A percentile compares a stretch with the other conserved stretches of the same genome.
Evolutionary conservation across 768 basidiomycete species (phyloP).

Genomic region (Amylocystis lapponica): DNA sequence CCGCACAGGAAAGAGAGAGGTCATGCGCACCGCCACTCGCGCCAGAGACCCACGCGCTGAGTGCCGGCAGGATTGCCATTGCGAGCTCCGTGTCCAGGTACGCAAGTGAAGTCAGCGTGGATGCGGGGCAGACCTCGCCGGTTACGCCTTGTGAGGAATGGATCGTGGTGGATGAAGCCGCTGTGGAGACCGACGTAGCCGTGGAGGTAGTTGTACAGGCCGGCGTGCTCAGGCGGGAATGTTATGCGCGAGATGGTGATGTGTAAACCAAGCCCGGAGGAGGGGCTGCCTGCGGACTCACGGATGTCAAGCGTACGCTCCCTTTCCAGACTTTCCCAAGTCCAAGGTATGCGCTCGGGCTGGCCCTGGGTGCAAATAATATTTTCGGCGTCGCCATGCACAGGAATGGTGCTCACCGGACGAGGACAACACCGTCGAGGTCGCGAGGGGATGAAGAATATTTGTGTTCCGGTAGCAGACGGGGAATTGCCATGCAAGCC

Average conservation of each 20-base stretch:
- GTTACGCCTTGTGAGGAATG: constrained; percentile 44
- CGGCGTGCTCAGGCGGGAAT: no score
- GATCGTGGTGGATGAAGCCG: neutral
- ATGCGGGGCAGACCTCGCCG: constrained; percentile 76
- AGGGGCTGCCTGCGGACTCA: constrained; percentile 67
- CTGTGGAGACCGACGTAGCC: neutral
- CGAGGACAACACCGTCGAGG: neutral
- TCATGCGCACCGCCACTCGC: constrained; percentile 75
- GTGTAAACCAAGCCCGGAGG: constrained; percentile 76
- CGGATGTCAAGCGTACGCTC: neutral
- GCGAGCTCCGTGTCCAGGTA: constrained; percentile 76
- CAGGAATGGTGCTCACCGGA: no score
- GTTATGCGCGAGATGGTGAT: constrained; percentile 57
- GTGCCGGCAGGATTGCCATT: constrained; percentile 78
- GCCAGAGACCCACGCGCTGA: constrained; percentile 66
- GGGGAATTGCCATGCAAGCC: constrained; percentile 68
- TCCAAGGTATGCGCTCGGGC: no score
- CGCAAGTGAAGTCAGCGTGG: constrained; percentile 71
- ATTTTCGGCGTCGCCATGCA: no score
- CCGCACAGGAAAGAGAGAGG: no score
- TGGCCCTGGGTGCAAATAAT: no score
- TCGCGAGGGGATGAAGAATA: constrained; percentile 59
- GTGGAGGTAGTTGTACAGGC: no score
- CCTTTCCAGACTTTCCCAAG: neutral
- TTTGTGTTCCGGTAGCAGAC: neutral